These are phyloP conservation scores for Yarrowia alimentaria DNA, from an alignment of 805 yeast genomes.

Conservation along the genomic window DNA sequence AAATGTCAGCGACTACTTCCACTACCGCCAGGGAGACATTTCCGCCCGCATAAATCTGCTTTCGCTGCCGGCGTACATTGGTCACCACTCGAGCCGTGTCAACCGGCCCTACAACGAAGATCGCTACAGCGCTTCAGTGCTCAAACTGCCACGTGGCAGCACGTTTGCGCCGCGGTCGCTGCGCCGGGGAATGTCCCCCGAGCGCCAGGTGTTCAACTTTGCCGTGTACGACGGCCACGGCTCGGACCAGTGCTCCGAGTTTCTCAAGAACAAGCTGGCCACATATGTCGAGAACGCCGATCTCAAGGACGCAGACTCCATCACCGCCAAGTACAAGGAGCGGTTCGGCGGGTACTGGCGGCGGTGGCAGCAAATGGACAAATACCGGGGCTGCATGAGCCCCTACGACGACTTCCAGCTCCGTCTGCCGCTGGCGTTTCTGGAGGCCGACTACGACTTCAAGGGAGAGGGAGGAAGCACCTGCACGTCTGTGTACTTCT, in stretches of 20 bases:
- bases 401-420: slow-evolving; percentile 55
- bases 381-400: slow-evolving; percentile 38
- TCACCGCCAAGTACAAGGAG: slow-evolving; percentile 55
- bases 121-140: slow-evolving; percentile 62
- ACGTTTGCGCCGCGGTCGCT: slow-evolving; percentile 34
- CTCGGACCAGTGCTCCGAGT: slow-evolving; percentile 69
- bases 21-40: slow-evolving; percentile 19
- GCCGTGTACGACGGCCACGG: slow-evolving; percentile 95
- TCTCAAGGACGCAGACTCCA: slow-evolving; percentile 42
- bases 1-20: slow-evolving; percentile 24
- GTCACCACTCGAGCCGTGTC: slow-evolving; percentile 75
- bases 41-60: slow-evolving; percentile 54
- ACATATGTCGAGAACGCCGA: slow-evolving; percentile 49
- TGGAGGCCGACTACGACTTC: slow-evolving; percentile 64
- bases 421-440: slow-evolving; percentile 61
- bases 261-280: slow-evolving; percentile 54
- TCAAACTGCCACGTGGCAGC: slow-evolving; percentile 46
- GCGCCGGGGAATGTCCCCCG: slow-evolving; percentile 29
- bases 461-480: slow-evolving; percentile 58
- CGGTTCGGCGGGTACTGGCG: slow-evolving; percentile 84
- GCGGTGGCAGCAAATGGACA: slow-evolving; percentile 56
- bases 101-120: slow-evolving; percentile 82
- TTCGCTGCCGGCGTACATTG: slow-evolving; percentile 70
- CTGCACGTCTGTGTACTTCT: slow-evolving; percentile 62
- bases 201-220: slow-evolving; percentile 58